phyloP scores from a whole-genome alignment of 192 early-diverging fungal genomes.

The Gamsiella multidivaricata region DNA sequence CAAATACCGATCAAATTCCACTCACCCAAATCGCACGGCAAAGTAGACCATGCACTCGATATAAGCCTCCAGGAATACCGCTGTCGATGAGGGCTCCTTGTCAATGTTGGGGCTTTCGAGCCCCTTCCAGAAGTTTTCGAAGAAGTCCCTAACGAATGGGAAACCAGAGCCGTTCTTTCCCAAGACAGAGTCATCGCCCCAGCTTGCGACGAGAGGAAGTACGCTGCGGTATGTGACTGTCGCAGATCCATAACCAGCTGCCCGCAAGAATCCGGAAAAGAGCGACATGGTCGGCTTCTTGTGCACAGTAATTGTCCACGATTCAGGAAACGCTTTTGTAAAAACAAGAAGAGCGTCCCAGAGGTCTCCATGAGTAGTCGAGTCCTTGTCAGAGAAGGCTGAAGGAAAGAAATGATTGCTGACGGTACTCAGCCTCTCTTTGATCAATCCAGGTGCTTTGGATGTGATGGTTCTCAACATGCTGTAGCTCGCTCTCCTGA shows the following conservation, averaged over 20 bases:
- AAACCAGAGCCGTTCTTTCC: constrained; percentile 49
- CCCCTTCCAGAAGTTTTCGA: constrained; percentile 71
- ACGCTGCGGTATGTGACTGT: constrained; percentile 80
- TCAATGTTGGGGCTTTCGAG: constrained; percentile 61
- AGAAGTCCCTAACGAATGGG: constrained; percentile 68
- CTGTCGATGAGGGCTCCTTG: constrained; percentile 49
- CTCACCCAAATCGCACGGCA: constrained; percentile 56
- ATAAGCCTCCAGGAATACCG: constrained; percentile 69
- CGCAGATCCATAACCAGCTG: constrained; percentile 73
- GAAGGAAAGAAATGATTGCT: constrained; percentile 67
- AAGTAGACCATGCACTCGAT: constrained; percentile 73
- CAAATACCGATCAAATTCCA: neutral
- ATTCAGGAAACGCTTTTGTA: constrained; percentile 75
- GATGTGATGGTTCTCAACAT: constrained; percentile 63
- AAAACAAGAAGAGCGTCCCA: constrained; percentile 90
- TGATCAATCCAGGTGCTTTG: constrained; percentile 63
- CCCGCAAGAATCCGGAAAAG: constrained; percentile 76
- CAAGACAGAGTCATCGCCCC: constrained; percentile 36
- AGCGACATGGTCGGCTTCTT: constrained; percentile 71
- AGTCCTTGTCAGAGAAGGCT: constrained; percentile 81
- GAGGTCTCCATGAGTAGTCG: constrained; percentile 77
- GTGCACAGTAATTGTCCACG: constrained; percentile 64
- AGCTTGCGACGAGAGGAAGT: constrained; percentile 70
- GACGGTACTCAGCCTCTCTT: constrained; percentile 58
- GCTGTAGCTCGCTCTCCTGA: constrained; percentile 70